These are phyloP conservation scores for Epichloe festucae DNA, from an alignment of 2,329 filamentous ascomycete genomes.

Conservation along the genomic window DNA sequence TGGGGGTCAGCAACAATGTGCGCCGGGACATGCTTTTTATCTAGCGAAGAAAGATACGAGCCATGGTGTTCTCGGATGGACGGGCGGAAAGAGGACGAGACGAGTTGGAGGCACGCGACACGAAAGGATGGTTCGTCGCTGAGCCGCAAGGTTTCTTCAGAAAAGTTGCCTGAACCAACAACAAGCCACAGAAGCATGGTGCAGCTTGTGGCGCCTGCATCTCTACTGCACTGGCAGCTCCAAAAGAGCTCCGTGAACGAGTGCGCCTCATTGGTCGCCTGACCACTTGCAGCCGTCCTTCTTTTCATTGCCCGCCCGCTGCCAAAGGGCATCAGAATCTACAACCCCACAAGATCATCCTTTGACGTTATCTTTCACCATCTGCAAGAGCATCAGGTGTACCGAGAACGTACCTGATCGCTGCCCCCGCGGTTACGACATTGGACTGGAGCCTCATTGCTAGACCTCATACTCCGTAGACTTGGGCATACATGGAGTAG, in stretches of 20 bases:
- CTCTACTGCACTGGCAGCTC: background rate
- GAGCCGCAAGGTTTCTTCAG: background rate
- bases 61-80: background rate
- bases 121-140: background rate
- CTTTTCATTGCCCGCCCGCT: background rate
- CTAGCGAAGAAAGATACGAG: background rate
- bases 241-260: no score
- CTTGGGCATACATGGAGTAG: background rate
- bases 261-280: background rate
- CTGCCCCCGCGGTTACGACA: background rate
- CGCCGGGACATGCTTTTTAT: conserved; percentile 9
- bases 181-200: background rate
- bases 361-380: background rate
- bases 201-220: background rate
- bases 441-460: background rate
- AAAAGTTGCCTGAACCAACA: no score
- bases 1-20: conserved; percentile 1
- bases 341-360: background rate
- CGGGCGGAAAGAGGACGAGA: background rate
- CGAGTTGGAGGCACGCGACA: background rate
- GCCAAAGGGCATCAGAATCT: background rate
- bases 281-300: background rate
- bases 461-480: background rate
- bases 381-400: background rate
- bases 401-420: background rate